Evolutionary conservation across 768 basidiomycete species (phyloP).

Genomic region (Psilocybe azurescens): DNA sequence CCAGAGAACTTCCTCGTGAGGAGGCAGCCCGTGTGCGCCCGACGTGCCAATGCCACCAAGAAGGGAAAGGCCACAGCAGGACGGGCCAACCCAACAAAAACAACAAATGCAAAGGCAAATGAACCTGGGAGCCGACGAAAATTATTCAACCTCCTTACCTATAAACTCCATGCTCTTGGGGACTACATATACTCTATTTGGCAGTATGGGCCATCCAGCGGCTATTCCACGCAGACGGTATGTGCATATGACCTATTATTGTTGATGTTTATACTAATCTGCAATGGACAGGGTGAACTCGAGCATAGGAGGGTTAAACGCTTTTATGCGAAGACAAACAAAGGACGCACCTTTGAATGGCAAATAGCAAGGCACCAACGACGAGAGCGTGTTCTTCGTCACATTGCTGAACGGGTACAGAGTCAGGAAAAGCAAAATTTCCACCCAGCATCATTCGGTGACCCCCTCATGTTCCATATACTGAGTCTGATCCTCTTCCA

Average conservation of each 20-base stretch:
- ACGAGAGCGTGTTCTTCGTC: not conserved
- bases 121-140: not conserved
- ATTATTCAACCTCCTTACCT: conserved; percentile 21
- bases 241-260: not conserved
- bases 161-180: conserved; percentile 23
- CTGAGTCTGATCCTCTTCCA: no score
- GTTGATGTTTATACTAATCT: not conserved
- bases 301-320: not conserved
- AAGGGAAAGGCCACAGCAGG: not conserved
- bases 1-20: conserved; percentile 28
- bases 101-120: not conserved
- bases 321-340: not conserved
- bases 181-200: conserved; percentile 21
- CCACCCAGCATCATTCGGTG: no score
- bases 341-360: not conserved
- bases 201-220: conserved; percentile 13
- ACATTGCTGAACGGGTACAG: not conserved
- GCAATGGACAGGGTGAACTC: not conserved
- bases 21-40: conserved; percentile 22
- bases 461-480: no score
- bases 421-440: not conserved
- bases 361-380: not conserved
- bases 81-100: not conserved
- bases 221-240: conserved; percentile 5
- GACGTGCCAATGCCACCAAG: conserved; percentile 10